These are phyloP conservation scores for Wickerhamiella brachini DNA, from an alignment of 805 yeast genomes.

Conservation along the genomic window DNA sequence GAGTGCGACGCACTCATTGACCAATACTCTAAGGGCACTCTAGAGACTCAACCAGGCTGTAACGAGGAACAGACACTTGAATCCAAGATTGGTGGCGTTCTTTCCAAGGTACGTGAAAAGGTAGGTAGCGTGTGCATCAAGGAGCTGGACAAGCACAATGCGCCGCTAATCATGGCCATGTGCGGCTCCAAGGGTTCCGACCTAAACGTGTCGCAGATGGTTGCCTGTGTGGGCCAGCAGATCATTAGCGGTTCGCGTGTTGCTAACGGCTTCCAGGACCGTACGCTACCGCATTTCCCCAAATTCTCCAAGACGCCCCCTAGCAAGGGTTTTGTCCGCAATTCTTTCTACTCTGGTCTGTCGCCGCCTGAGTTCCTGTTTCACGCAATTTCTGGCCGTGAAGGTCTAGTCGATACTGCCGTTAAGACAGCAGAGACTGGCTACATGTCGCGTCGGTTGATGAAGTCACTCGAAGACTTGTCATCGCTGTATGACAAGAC, in stretches of 20 bases:
- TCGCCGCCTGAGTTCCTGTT: conserved; percentile 94
- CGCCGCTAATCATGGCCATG: conserved; percentile 97
- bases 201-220: conserved; percentile 97
- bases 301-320: conserved; percentile 95
- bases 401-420: conserved; percentile 98
- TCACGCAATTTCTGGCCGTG: conserved; percentile 99
- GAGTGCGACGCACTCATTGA: conserved; percentile 86
- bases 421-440: conserved; percentile 99
- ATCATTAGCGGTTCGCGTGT: conserved; percentile 98
- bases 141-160: conserved; percentile 79
- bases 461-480: conserved; percentile 94
- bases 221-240: conserved; percentile 82
- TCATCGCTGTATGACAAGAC: conserved; percentile 88
- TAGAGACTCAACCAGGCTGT: conserved; percentile 98
- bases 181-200: conserved; percentile 99
- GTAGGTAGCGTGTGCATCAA: conserved; percentile 96
- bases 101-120: conserved; percentile 96
- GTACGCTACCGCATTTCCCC: conserved; percentile 92
- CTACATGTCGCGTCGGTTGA: conserved; percentile 92
- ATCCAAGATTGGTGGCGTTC: conserved; percentile 90
- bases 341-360: conserved; percentile 86
- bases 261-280: conserved; percentile 99
- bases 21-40: conserved; percentile 63
- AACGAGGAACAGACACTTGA: conserved; percentile 96
- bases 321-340: conserved; percentile 93